Evolutionary conservation across 164 flowering plant genomes (phyloP).

Genomic region (Aristolochia contorta): DNA sequence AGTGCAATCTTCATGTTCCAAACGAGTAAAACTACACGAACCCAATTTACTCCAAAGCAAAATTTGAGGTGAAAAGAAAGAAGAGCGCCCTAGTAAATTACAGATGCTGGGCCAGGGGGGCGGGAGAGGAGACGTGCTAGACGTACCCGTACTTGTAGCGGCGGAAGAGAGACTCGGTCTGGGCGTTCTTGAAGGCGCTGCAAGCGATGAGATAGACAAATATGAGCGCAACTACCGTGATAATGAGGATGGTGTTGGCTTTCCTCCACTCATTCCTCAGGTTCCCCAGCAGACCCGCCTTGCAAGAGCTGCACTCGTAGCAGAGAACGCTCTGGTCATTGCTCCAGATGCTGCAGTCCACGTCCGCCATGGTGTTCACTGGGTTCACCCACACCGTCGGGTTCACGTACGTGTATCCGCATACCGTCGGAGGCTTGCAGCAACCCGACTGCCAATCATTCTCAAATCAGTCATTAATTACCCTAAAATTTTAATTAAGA

Average conservation of each 20-base stretch:
- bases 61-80: background rate
- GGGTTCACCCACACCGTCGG: conserved; percentile 82
- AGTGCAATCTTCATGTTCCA: too few species aligned
- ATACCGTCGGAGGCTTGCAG: conserved; percentile 84
- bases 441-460: conserved; percentile 70
- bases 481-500: too few species aligned
- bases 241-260: conserved; percentile 57
- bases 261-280: conserved; percentile 83
- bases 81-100: background rate
- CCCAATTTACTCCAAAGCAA: too few species aligned
- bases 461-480: too few species aligned
- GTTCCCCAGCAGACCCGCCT: conserved; percentile 80
- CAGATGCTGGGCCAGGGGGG: background rate
- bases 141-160: conserved; percentile 67
- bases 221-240: conserved; percentile 59
- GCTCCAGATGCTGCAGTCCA: conserved; percentile 78
- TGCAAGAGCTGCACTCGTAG: conserved; percentile 76
- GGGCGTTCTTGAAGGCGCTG: conserved; percentile 83
- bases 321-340: conserved; percentile 69
- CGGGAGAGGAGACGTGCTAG: conserved; percentile 1
- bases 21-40: too few species aligned
- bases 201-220: conserved; percentile 80
- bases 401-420: conserved; percentile 68
- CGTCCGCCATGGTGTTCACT: conserved; percentile 41
- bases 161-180: conserved; percentile 66